A percentile compares a stretch with the other conserved stretches of the same genome.
Conservation (phyloP, 495 filamentous ascomycete species). For the Viridothelium virens region DNA sequence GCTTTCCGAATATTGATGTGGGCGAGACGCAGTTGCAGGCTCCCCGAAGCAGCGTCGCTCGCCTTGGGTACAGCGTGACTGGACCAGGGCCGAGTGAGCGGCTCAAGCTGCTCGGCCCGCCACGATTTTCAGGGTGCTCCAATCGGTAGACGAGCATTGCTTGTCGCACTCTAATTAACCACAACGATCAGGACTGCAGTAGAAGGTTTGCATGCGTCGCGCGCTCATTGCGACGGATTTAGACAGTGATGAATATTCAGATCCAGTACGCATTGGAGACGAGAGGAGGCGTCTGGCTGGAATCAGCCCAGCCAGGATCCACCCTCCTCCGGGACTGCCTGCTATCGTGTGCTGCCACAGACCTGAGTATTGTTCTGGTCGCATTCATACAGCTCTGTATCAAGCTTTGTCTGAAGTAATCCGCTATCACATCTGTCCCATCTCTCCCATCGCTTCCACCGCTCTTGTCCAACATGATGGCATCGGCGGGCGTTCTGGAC, state of each 20-base stretch:
- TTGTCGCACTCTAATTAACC: not conserved
- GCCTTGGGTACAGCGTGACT: not conserved
- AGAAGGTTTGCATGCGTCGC: slow-evolving; percentile 1
- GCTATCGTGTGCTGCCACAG: not conserved
- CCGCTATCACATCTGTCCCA: not conserved
- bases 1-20: not conserved
- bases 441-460: not conserved
- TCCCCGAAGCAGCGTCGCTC: not conserved
- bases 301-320: slow-evolving; percentile 5
- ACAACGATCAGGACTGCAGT: not conserved
- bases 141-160: not conserved
- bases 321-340: not conserved
- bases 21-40: not conserved
- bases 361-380: not conserved
- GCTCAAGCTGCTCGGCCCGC: not conserved
- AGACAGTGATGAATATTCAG: not conserved
- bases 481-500: not conserved
- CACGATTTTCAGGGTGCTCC: not conserved
- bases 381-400: not conserved
- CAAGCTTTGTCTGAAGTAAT: not conserved
- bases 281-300: not conserved
- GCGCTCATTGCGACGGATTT: not conserved
- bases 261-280: not conserved
- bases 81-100: not conserved
- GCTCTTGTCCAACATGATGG: not conserved